Conservation (phyloP, 129 eudicot genomes). For the Chrysanthemum lavandulifolium region DNA sequence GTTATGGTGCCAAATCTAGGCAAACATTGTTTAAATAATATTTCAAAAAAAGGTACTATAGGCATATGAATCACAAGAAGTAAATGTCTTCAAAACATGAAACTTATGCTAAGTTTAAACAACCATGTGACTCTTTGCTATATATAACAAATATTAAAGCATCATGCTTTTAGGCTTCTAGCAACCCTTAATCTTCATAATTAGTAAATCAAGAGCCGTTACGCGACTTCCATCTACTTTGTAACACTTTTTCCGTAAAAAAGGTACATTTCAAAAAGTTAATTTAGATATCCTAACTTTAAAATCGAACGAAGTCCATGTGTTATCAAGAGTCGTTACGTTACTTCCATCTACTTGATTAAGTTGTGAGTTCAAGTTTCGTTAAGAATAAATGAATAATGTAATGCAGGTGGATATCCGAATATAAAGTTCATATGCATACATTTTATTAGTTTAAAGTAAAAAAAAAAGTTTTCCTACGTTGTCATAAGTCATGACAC, state of each 20-base stretch:
- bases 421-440: too few species aligned
- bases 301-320: too few species aligned
- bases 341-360: slow-evolving; percentile 15
- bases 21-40: not conserved
- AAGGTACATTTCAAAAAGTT: not conserved
- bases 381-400: too few species aligned
- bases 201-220: slow-evolving; percentile 16
- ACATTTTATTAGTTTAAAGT: not conserved
- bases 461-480: not conserved
- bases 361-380: too few species aligned
- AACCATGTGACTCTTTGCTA: slow-evolving; percentile 6
- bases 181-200: not conserved
- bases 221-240: slow-evolving; percentile 24
- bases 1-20: too few species aligned
- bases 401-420: too few species aligned
- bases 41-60: not conserved
- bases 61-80: not conserved
- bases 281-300: not conserved
- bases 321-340: slow-evolving; percentile 15
- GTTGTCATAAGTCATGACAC: too few species aligned
- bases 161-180: slow-evolving; percentile 8
- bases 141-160: not conserved
- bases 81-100: not conserved
- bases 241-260: not conserved
- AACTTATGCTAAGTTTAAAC: not conserved